Evolutionary conservation across 139 green algal genomes (phyloP).

Genomic region (Chlamydomonas schloesseri): DNA sequence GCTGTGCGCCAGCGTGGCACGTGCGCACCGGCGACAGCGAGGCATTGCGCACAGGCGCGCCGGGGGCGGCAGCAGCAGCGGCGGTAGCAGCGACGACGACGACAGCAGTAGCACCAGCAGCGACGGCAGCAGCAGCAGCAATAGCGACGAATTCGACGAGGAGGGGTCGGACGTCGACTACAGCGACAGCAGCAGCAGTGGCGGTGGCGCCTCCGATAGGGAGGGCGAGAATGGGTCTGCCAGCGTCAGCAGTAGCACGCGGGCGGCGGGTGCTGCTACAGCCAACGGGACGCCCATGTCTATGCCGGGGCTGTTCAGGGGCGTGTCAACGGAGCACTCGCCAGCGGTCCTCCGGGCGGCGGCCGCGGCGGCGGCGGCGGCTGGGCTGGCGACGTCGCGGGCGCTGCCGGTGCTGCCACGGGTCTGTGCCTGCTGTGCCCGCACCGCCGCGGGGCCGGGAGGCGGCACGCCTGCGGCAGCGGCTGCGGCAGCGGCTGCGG

Average conservation of each 20-base stretch:
- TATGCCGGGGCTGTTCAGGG: no score
- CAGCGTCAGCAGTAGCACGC: no score
- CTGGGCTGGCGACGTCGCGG: no score
- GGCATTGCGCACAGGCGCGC: not conserved
- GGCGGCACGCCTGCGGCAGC: not conserved
- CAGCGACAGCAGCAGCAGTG: not conserved
- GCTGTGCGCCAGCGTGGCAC: not conserved
- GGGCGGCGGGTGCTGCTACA: no score
- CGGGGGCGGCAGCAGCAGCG: not conserved
- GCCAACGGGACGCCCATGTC: no score
- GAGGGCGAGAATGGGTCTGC: not conserved
- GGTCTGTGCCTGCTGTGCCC: not conserved
- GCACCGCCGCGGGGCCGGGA: not conserved
- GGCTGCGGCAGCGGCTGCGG: not conserved
- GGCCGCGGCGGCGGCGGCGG: no score
- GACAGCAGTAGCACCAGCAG: not conserved
- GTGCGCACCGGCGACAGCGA: conserved; percentile 26
- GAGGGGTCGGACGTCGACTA: not conserved
- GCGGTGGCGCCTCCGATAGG: not conserved
- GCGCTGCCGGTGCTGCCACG: no score
- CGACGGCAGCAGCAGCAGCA: not conserved
- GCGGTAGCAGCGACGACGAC: not conserved
- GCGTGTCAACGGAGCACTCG: no score
- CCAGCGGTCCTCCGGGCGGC: no score
- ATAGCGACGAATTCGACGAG: not conserved